phyloP scores from a whole-genome alignment of 441 rosid species.

The Gossypium lobatum region DNA sequence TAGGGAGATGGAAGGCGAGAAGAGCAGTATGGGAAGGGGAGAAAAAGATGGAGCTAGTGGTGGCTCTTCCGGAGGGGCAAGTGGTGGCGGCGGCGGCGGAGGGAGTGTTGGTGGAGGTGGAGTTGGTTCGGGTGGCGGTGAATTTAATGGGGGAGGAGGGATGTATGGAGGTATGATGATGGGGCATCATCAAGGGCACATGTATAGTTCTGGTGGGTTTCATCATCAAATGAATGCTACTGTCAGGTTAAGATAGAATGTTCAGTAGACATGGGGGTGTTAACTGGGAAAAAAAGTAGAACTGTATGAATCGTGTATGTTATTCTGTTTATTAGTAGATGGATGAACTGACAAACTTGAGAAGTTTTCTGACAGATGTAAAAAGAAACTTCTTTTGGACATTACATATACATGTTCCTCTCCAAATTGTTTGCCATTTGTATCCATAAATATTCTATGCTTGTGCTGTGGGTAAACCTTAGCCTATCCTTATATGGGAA shows the following conservation, averaged over 20 bases:
- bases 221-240: constrained; percentile 21
- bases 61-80: constrained; percentile 23
- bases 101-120: constrained; percentile 26
- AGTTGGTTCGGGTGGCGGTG: too few species aligned
- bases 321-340: too few species aligned
- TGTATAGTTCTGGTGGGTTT: constrained; percentile 39
- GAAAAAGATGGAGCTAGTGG: constrained; percentile 32
- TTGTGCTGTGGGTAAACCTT: not conserved
- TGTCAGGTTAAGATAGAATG: constrained; percentile 22
- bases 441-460: not conserved
- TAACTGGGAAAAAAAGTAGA: too few species aligned
- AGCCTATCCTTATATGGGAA: not conserved
- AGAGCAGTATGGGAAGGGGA: constrained; percentile 25
- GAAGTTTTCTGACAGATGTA: not conserved
- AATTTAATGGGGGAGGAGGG: constrained; percentile 26
- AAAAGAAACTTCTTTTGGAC: constrained; percentile 4
- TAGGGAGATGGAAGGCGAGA: constrained; percentile 55
- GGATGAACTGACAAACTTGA: constrained; percentile 11
- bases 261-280: not conserved
- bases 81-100: constrained; percentile 22
- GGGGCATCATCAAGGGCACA: constrained; percentile 44
- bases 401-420: not conserved
- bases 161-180: constrained; percentile 43
- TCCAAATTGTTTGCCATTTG: constrained; percentile 7
- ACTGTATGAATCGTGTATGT: too few species aligned